Evolutionary conservation across 495 filamentous ascomycete species (phyloP), one percentile per base, ranked within the genome.

Genomic region (Sordaria brevicollis): DNA sequence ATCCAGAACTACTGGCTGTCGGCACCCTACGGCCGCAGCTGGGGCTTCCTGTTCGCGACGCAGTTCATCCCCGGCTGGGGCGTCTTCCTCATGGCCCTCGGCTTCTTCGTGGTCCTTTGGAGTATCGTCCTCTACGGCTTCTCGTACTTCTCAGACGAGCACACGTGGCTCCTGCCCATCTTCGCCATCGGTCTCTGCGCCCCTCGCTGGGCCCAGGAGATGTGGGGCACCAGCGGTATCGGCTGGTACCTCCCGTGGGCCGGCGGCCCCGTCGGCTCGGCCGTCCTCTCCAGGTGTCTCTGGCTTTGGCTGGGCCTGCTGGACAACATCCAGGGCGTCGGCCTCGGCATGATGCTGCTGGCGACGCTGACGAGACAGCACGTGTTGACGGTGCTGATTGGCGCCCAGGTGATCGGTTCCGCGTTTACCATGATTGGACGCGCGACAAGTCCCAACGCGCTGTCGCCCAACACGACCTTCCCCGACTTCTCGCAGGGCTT

Each of bases 1-100:
- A 76, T 91, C 31, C 89, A 91, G 78, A 91, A 91, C 75, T 90
- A 85, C 82, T 90, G 82, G 80, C 85, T 91, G 35, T 83, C 85
- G 19, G 79, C 86, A 1, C 86, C 84, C 39, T 88, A 88, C 76
- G 88, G 88, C 66, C 84, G 87, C 49, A 88, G 86, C 75, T 90
- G 88, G 88, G 77, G 78, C 19, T 90, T 86, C 76, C 83, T 90
- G 49, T 90, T 85, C 80, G 78, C 78, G 8, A 82, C 83, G 43
- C 74, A 83, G 39, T 82, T 86, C 74, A 82, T 84, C 1, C 83
- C 84, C 7, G 70, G 80, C 21, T 90, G 86, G 85, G 75, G 79
- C 25, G 80, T 89, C 67, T 75, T 82, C 35, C 67, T 87, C 8
- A 76, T 90, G 17, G 80, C 89, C 21, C 31, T 88, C 35, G 72